A percentile compares a stretch with the other conserved stretches of the same genome.
phyloP scores from a whole-genome alignment of 208 protist genomes.

The Trypanosoma cruzi region DNA sequence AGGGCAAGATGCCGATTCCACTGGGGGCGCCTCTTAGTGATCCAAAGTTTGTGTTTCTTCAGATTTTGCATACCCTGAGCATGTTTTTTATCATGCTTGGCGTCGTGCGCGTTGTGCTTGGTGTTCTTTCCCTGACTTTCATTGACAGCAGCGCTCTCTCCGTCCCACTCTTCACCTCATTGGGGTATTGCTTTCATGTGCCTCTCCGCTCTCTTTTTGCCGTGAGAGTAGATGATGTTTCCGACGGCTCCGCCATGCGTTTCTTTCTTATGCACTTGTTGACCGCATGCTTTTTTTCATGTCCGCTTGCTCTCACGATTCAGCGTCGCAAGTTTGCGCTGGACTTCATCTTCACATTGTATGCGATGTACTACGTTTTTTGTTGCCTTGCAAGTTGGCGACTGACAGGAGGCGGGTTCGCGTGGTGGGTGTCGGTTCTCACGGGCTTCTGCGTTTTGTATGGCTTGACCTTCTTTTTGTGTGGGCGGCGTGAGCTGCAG shows the following conservation, averaged over 20 bases:
- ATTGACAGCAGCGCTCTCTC: neutral
- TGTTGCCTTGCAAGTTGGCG: conserved; percentile 38
- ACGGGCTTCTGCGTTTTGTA: conserved; percentile 40
- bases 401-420: conserved; percentile 35
- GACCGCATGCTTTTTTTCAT: conserved; percentile 37
- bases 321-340: conserved; percentile 81
- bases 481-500: conserved; percentile 67
- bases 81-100: conserved; percentile 61
- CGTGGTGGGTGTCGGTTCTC: conserved; percentile 61
- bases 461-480: conserved; percentile 44
- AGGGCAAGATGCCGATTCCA: conserved; percentile 61
- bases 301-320: conserved; percentile 60
- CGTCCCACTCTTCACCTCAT: neutral
- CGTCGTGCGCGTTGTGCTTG: conserved; percentile 39
- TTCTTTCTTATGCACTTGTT: conserved; percentile 80
- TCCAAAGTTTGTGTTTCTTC: conserved; percentile 57
- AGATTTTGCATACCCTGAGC: conserved; percentile 67
- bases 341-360: conserved; percentile 83
- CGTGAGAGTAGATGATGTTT: conserved; percentile 17
- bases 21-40: conserved; percentile 52
- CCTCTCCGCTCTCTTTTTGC: conserved; percentile 57
- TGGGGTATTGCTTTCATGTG: conserved; percentile 51
- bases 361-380: conserved; percentile 63
- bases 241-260: conserved; percentile 23
- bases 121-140: conserved; percentile 31